Conservation (phyloP, 768 basidiomycete genomes). For the Suillus discolor region DNA sequence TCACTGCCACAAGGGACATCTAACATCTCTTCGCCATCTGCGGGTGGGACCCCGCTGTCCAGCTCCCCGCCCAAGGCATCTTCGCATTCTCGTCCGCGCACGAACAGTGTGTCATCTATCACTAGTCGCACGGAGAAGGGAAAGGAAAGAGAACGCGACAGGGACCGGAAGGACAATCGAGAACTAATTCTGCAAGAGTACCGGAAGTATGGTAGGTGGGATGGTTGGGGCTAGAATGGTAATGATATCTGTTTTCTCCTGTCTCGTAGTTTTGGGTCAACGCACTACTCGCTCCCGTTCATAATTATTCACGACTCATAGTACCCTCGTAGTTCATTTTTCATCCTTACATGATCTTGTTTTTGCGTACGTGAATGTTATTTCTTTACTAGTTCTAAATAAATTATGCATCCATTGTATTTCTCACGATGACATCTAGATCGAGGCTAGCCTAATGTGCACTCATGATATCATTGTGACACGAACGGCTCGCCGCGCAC, state of each 20-base stretch:
- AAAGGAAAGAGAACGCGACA: slow-evolving; percentile 59
- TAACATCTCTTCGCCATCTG: slow-evolving; percentile 17
- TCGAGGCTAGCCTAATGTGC: neutral
- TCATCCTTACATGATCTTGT: neutral
- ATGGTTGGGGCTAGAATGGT: slow-evolving; percentile 69
- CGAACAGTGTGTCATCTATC: slow-evolving; percentile 58
- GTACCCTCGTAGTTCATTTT: neutral
- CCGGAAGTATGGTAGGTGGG: slow-evolving; percentile 84
- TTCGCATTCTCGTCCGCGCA: slow-evolving; percentile 44
- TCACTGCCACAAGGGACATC: slow-evolving; percentile 51
- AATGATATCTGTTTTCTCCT: neutral
- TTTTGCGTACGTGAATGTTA: neutral
- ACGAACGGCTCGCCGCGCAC: neutral
- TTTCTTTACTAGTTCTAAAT: too few species aligned
- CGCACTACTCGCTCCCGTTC: neutral
- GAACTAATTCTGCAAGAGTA: slow-evolving; percentile 77
- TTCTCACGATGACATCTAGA: neutral
- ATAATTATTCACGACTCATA: neutral
- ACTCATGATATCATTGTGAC: neutral
- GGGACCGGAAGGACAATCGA: slow-evolving; percentile 56
- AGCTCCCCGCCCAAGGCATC: slow-evolving; percentile 49
- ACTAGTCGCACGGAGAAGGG: slow-evolving; percentile 50
- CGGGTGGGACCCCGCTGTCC: slow-evolving; percentile 19
- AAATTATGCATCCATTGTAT: too few species aligned
- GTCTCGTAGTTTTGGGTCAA: neutral